Percentiles rank a stretch among this genome's conserved stretches.
phyloP scores from a whole-genome alignment of 176 grass and related monocot genomes.

The Themeda triandra region DNA sequence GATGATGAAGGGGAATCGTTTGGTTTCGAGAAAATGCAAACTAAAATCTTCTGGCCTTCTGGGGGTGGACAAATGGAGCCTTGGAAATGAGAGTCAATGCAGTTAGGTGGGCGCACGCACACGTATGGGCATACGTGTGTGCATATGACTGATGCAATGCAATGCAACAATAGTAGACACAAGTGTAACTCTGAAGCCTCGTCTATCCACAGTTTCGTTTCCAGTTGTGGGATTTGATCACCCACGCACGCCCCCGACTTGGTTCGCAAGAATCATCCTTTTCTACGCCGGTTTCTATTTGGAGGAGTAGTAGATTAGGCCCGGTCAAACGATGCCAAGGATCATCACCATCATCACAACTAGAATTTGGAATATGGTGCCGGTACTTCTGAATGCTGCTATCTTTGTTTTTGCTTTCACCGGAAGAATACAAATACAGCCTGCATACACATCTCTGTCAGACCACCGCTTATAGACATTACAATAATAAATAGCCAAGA shows the following conservation, averaged over 20 bases:
- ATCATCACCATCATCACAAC: neutral
- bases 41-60: neutral
- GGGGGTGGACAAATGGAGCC: conserved; percentile 4
- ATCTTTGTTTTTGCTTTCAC: neutral
- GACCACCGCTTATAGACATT: neutral
- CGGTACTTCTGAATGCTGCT: neutral
- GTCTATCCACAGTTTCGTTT: neutral
- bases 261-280: neutral
- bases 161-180: neutral
- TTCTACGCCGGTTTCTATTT: neutral
- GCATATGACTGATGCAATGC: too few relatives aligned
- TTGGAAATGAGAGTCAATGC: conserved; percentile 29
- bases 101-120: conserved; percentile 25
- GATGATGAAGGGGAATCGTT: neutral
- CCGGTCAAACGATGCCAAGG: conserved; percentile 25
- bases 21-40: conserved; percentile 15
- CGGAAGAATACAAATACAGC: neutral
- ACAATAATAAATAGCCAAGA: neutral
- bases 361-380: neutral
- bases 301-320: neutral
- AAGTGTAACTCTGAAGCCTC: conserved; percentile 19
- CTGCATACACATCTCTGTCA: conserved; percentile 6
- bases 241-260: neutral
- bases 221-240: neutral
- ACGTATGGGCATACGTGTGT: conserved; percentile 20